Conservation (phyloP, 2,329 filamentous ascomycete species). For the Pseudogymnoascus sp. region DNA sequence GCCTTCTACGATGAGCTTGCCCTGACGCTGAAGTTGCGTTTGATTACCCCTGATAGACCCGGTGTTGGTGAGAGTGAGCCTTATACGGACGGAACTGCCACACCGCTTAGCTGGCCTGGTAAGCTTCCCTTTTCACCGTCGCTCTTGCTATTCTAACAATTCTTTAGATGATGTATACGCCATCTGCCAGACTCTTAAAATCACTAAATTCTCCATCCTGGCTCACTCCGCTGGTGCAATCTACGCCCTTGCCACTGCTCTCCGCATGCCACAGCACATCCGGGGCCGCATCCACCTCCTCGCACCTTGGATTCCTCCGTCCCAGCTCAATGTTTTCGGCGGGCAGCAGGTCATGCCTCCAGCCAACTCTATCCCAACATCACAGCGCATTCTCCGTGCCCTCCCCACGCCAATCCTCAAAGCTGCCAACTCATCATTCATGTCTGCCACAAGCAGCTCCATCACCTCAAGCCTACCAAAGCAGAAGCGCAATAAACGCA, state of each 20-base stretch:
- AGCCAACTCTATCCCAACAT: slow-evolving; percentile 78
- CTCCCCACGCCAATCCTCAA: slow-evolving; percentile 85
- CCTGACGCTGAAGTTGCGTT: slow-evolving; percentile 71
- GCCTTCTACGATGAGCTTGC: slow-evolving; percentile 97
- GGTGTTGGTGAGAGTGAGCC: slow-evolving; percentile 88
- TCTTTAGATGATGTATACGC: slow-evolving; percentile 69
- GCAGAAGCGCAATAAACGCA: slow-evolving; percentile 52
- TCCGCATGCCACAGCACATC: slow-evolving; percentile 94
- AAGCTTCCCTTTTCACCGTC: slow-evolving; percentile 29
- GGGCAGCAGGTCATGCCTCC: slow-evolving; percentile 67
- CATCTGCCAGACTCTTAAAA: slow-evolving; percentile 84
- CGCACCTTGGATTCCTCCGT: slow-evolving; percentile 95
- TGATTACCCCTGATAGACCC: slow-evolving; percentile 90
- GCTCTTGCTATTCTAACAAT: slow-evolving; percentile 17
- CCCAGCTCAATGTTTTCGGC: slow-evolving; percentile 74
- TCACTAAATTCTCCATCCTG: slow-evolving; percentile 91
- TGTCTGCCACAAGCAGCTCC: slow-evolving; percentile 81
- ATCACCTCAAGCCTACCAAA: slow-evolving; percentile 72
- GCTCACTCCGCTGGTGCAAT: slow-evolving; percentile 97
- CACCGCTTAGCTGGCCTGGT: slow-evolving; percentile 91
- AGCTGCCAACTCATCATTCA: slow-evolving; percentile 91
- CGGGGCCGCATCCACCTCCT: slow-evolving; percentile 88
- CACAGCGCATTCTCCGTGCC: slow-evolving; percentile 81
- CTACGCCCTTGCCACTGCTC: slow-evolving; percentile 86
- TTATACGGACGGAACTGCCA: slow-evolving; percentile 72